Evolutionary conservation across 1,139 yeast species (phyloP), one percentile per base, ranked within the genome.

Genomic region (Chernovozyma sophiae-reginae): DNA sequence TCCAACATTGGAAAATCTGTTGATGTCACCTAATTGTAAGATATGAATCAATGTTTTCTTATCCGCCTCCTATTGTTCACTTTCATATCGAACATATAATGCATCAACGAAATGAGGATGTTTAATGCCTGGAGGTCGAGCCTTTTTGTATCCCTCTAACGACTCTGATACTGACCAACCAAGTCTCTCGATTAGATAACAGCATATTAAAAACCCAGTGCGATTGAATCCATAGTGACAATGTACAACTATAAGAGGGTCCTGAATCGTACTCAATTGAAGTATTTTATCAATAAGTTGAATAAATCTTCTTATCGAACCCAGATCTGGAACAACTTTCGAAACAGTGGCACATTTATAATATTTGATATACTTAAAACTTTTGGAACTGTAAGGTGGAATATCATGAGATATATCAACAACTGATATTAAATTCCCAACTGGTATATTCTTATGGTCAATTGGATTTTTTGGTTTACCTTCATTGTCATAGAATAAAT

Each of bases 171-270:
- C 86, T 3, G 72, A 50, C 76, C 84, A 76, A 0, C 78, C 79
- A 20, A 76, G 58, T 38, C 62, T 61, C 48, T 81, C 87, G 30
- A 84, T 70, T 51, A 84, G 62, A 52, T 80, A 84, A 49, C 86
- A 77, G 49, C 86, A 80, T 19, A 84, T 76, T 41, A 84, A 68
- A 49, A 78, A 84, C 2, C 94, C 94, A 0, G 94, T 84, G 38
- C 94, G 63, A 55, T 84, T 84, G 56, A 82, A 85, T 3, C 94
- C 94, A 53, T 84, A 84, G 53, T 84, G 94, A 53, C 94, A 84
- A 56, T 84, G 94, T 4, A 84, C 83, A 0, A 76, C 89, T 4
- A 83, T 62, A 25, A 68, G 59, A 7, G 77, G 77, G 24, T 47
- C 33, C 12, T 50, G 45, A 31, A 48, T 44, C 4, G 8, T 20